These are phyloP conservation scores for Phlebiopsis gigantea DNA, from an alignment of 768 basidiomycete species.

Conservation along the genomic window DNA sequence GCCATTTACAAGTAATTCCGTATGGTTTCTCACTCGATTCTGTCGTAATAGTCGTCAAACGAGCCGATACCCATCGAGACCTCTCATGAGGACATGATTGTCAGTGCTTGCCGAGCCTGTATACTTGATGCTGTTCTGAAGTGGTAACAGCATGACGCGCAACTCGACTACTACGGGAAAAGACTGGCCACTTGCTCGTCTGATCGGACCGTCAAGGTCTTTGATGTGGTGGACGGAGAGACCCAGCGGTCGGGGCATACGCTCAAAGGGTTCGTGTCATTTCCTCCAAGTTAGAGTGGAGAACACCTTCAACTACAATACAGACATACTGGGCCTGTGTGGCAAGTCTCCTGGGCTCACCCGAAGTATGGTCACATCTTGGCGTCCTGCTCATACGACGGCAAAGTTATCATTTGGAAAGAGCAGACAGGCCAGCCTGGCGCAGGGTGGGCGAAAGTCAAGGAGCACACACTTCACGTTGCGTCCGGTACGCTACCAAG, in stretches of 20 bases:
- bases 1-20: not conserved
- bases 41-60: not conserved
- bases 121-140: not conserved
- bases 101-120: conserved; percentile 33
- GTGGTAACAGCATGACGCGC: conserved; percentile 86
- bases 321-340: conserved; percentile 95
- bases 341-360: conserved; percentile 98
- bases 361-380: conserved; percentile 96
- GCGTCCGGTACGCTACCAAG: conserved; percentile 73
- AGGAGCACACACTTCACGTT: conserved; percentile 91
- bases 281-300: not conserved
- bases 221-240: conserved; percentile 90
- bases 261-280: conserved; percentile 62
- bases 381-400: conserved; percentile 98
- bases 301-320: not conserved
- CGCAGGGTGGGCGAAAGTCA: conserved; percentile 87
- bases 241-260: conserved; percentile 67
- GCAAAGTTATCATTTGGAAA: conserved; percentile 98
- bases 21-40: not conserved
- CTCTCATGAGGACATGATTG: conserved; percentile 98
- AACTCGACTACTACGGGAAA: conserved; percentile 96
- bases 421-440: conserved; percentile 60
- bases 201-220: conserved; percentile 91
- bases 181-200: conserved; percentile 95
- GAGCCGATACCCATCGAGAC: conserved; percentile 89